These are phyloP conservation scores for Bocquillonia castaneifolia DNA, from an alignment of 441 rosid genomes.

Conservation along the genomic window DNA sequence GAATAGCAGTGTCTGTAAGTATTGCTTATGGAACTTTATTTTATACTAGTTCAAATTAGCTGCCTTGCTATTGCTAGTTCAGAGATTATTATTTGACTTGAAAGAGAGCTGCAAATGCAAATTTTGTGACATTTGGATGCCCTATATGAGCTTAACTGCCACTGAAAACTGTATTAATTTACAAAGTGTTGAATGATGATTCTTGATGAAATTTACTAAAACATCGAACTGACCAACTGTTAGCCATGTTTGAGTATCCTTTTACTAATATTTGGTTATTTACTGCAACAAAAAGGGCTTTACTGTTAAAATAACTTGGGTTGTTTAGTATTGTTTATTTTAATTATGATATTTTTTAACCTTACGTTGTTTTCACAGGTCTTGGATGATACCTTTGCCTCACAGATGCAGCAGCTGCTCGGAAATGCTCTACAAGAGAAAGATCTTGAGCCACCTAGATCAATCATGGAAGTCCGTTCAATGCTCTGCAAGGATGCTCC, in stretches of 20 bases:
- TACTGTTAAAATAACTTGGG: too few relatives aligned
- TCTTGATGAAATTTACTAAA: too few relatives aligned
- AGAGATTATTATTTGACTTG: background rate
- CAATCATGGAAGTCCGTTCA: slow-evolving; percentile 76
- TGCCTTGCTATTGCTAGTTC: too few relatives aligned
- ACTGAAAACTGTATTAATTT: too few relatives aligned
- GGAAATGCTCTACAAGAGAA: slow-evolving; percentile 66
- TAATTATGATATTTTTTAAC: background rate
- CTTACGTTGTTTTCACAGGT: slow-evolving; percentile 37
- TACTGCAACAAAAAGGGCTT: too few relatives aligned
- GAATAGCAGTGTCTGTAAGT: slow-evolving; percentile 78
- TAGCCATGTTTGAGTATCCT: too few relatives aligned
- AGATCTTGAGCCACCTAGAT: slow-evolving; percentile 78
- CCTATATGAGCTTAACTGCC: too few relatives aligned
- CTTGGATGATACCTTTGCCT: slow-evolving; percentile 69
- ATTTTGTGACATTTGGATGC: background rate
- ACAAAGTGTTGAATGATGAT: too few relatives aligned
- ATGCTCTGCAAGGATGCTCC: slow-evolving; percentile 76
- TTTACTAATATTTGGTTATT: too few relatives aligned
- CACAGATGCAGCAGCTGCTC: slow-evolving; percentile 74
- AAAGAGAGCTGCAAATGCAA: background rate
- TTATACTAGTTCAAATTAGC: too few relatives aligned
- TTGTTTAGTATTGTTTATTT: background rate
- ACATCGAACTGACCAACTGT: too few relatives aligned
- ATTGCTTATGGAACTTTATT: background rate